Evolutionary conservation across 2,329 filamentous ascomycete genomes (phyloP).

Genomic region (Penicillium aurantiogriseum): DNA sequence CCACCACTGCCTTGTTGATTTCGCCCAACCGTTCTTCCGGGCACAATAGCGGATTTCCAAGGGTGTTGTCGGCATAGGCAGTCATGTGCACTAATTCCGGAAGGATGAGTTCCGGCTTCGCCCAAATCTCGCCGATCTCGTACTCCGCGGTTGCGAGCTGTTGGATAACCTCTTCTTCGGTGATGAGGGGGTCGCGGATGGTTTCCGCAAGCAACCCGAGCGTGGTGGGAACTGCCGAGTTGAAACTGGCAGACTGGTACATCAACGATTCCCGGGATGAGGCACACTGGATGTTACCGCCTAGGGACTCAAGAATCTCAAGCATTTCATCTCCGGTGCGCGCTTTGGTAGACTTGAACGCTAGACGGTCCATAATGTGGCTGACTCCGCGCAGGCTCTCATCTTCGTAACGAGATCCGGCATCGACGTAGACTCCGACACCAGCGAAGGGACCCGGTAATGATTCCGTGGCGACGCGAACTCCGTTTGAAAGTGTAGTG

Average conservation of each 20-base stretch:
- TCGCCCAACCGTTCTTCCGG: constrained; percentile 74
- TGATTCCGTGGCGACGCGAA: constrained; percentile 92
- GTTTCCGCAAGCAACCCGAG: constrained; percentile 88
- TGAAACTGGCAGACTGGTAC: constrained; percentile 99
- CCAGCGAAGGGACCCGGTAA: constrained; percentile 92
- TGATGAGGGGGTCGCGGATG: constrained; percentile 80
- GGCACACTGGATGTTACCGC: constrained; percentile 95
- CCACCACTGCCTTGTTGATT: constrained; percentile 72
- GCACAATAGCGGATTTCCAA: constrained; percentile 90
- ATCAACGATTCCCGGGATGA: constrained; percentile 94
- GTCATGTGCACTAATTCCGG: constrained; percentile 95
- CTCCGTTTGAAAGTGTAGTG: constrained; percentile 84
- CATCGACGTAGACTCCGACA: constrained; percentile 93
- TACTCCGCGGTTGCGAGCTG: constrained; percentile 92
- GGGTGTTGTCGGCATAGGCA: constrained; percentile 91
- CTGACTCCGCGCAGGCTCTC: constrained; percentile 80
- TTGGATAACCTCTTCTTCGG: constrained; percentile 78
- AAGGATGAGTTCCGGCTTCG: constrained; percentile 91
- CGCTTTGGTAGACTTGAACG: constrained; percentile 81
- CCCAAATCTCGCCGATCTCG: constrained; percentile 96
- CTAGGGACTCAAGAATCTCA: constrained; percentile 80
- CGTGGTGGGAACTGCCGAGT: constrained; percentile 79
- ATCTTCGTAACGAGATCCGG: constrained; percentile 91
- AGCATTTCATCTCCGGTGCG: constrained; percentile 80
- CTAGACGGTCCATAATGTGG: constrained; percentile 92